These are phyloP conservation scores for Pontederia crassipes DNA, from an alignment of 176 grass and related monocot genomes.

Conservation along the genomic window DNA sequence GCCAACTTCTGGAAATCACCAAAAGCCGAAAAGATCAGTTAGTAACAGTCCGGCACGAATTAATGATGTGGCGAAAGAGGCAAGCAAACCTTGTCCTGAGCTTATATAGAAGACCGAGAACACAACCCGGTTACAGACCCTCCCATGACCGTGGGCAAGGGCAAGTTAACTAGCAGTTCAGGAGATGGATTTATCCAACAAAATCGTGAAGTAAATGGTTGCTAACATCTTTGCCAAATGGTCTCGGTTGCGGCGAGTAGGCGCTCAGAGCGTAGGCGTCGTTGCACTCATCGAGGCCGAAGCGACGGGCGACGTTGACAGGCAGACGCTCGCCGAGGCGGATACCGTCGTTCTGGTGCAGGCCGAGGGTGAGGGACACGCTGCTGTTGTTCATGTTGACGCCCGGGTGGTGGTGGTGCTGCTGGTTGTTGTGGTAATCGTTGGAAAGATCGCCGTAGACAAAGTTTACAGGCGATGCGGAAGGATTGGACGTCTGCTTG, in stretches of 20 bases:
- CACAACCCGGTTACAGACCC: too few relatives aligned
- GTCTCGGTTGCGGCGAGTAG: conserved; percentile 53
- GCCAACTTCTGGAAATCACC: too few relatives aligned
- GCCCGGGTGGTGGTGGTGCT: conserved; percentile 8
- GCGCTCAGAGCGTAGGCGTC: conserved; percentile 60
- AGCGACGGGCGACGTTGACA: conserved; percentile 57
- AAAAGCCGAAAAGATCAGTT: too few relatives aligned
- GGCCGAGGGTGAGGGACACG: conserved; percentile 83
- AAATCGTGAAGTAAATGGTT: conserved; percentile 87
- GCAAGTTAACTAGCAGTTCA: too few relatives aligned
- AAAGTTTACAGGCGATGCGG: conserved; percentile 43
- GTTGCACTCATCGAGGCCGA: conserved; percentile 70
- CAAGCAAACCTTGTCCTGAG: too few relatives aligned
- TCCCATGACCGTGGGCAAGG: too few relatives aligned
- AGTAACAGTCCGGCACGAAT: too few relatives aligned
- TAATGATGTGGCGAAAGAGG: too few relatives aligned
- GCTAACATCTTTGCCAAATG: conserved; percentile 69
- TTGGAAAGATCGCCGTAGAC: conserved; percentile 32
- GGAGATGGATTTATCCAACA: conserved; percentile 40
- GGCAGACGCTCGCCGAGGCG: conserved; percentile 47
- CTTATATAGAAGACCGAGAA: too few relatives aligned
- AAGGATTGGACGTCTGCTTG: conserved; percentile 41
- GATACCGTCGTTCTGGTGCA: conserved; percentile 71
- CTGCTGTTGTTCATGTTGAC: background rate
- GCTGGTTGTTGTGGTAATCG: conserved; percentile 37